A percentile compares a stretch with the other conserved stretches of the same genome.
Conservation (phyloP, 2,329 filamentous ascomycete genomes). For the Colletotrichum horii region DNA sequence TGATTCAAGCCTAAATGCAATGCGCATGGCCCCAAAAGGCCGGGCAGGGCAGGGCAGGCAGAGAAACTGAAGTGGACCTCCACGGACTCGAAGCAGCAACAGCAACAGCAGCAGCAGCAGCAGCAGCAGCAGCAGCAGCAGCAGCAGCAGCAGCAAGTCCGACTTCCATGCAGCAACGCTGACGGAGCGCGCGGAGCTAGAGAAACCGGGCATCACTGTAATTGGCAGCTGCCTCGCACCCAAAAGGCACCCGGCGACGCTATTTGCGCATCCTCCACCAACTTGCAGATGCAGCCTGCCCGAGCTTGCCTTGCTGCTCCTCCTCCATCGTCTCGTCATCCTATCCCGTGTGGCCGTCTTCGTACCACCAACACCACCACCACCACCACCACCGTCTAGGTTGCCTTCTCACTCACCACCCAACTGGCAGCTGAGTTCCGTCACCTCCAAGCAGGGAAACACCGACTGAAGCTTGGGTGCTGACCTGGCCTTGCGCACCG, state of each 20-base stretch:
- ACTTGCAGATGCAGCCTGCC: background rate
- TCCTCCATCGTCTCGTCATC: background rate
- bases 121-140: background rate
- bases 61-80: background rate
- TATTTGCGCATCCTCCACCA: background rate
- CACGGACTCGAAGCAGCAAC: too few relatives aligned
- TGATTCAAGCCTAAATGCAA: background rate
- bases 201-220: background rate
- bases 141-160: background rate
- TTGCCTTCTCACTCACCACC: background rate
- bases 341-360: background rate
- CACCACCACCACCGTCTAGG: background rate
- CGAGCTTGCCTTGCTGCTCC: background rate
- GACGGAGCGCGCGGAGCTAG: background rate
- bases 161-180: background rate
- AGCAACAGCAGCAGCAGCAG: background rate
- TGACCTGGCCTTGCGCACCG: slow-evolving; percentile 10
- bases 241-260: background rate
- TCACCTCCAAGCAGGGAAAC: background rate
- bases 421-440: background rate
- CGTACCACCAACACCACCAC: background rate
- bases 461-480: background rate
- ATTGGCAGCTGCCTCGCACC: background rate
- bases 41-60: background rate
- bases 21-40: background rate